Base-by-base conservation (phyloP, 495 filamentous ascomycete genomes). In the Penicillium pancosmium region DNA sequence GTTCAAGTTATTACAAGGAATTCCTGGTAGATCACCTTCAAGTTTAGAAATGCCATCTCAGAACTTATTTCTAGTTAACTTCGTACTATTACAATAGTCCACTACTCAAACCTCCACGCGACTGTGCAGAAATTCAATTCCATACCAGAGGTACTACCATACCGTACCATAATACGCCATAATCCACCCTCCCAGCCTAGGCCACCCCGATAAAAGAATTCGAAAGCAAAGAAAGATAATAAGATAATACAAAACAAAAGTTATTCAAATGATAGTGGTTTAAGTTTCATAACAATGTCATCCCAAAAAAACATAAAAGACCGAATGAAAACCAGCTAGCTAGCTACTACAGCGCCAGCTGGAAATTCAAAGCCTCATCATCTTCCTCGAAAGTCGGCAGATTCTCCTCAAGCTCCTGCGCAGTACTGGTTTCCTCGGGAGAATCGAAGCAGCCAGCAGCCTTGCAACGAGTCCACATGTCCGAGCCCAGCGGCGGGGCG, bases 391-490 rank as follows among this genome's bases (percentile, higher is more conserved):
- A 75, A 1, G 64, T 70, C 0, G 65, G 74, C 38, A 76, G 66
- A 34, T 19, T 46, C 33, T 72, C 68, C 9, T 72, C 73, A 21
- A 63, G 64, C 19, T 68, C 67, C 44, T 55, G 56, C 27, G 40
- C 49, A 2, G 9, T 51, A 15, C 33, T 40, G 55, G 40, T 55
- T 35, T 67, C 66, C 4, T 71, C 66, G 18, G 68, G 57, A 35
- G 68, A 58, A 41, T 78, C 74, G 41, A 81, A 75, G 51, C 67
- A 73, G 38, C 71, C 77, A 9, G 64, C 70, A 19, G 66, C 57
- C 62, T 71, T 72, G 66, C 74, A 78, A 19, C 69, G 66, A 21
- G 62, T 57, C 77, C 74, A 78, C 71, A 74, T 78, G 36, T 78
- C 73, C 38, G 72, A 75, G n/a, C 71, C 77, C 47, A 75, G 57